Base-by-base conservation (phyloP, 768 basidiomycete species). In the Rhodosporidiobolus odoratus region DNA sequence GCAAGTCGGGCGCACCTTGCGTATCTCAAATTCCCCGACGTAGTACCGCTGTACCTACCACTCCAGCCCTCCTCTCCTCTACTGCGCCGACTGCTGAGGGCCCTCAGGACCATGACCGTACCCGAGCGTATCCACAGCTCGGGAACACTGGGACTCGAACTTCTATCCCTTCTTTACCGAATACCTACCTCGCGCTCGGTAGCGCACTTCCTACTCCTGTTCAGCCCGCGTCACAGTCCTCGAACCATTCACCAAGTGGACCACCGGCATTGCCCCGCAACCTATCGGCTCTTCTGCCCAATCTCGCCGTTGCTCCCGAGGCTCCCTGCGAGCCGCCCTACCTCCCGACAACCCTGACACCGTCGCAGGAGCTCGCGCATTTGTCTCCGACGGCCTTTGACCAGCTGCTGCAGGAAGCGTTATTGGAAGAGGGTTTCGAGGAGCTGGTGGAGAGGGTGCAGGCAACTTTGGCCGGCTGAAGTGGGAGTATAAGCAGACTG, bases 391-490 rank as follows among this genome's bases (percentile, higher is more conserved):
- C 25, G 10, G 53, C 57, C 23, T 65, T 71, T 21, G 43, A 43
- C 25, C 10, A 41, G 23, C 47, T 66, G 37, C 16, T 71, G 27
- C 58, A 61, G 32, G 38, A 66, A 6, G 43, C 54, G 19, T 32
- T 71, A 38, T 40, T 71, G 53, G 69, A 71, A 32, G 69, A 71
- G 10, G 69, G 69, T 37, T 71, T 71, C 30, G 69, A 66, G 34
- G 52, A 57, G 38, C 37, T 70, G 5, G 58, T 70, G 2, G 52
- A 27, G 43, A 35, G 63, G 23, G 69, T 70, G n/a, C 40, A 65
- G 48, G 48, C 81, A 77, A 71, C 74, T 77, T 75, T 74, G 67
- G 35, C 10, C 32, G 62, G 62, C 0, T 40, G 52, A 53, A 32
- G 27, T 9, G n/a, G 21, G 48, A 13, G 21, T 10, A 50, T 12